These are phyloP conservation scores for Cadophora sp. DNA, from an alignment of 2,329 filamentous ascomycete species.

Conservation along the genomic window DNA sequence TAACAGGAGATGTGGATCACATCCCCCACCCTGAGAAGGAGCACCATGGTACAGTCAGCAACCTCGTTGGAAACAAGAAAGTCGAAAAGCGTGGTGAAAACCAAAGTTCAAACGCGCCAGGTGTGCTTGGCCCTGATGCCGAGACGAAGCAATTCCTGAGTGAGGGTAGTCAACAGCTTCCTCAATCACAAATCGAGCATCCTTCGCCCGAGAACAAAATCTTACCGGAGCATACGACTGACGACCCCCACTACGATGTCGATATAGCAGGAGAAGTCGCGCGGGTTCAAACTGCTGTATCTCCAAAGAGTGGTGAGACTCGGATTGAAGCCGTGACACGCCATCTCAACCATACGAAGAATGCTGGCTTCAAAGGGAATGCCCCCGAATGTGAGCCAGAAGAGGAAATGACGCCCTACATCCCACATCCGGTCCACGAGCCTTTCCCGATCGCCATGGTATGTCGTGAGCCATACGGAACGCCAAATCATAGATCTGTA, in stretches of 20 bases:
- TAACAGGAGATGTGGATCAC: slow-evolving; percentile 39
- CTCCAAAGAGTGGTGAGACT: slow-evolving; percentile 56
- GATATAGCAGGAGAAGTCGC: slow-evolving; percentile 66
- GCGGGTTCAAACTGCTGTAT: slow-evolving; percentile 64
- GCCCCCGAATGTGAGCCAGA: slow-evolving; percentile 59
- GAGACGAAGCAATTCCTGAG: slow-evolving; percentile 37
- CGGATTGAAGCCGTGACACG: slow-evolving; percentile 64
- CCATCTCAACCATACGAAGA: slow-evolving; percentile 69
- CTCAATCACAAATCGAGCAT: slow-evolving; percentile 35
- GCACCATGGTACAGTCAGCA: slow-evolving; percentile 6
- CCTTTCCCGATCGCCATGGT: slow-evolving; percentile 76
- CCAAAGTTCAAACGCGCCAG: slow-evolving; percentile 3
- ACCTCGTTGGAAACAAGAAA: slow-evolving; percentile 3
- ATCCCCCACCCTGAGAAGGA: slow-evolving; percentile 25
- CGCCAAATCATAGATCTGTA: slow-evolving; percentile 64
- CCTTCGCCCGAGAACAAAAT: slow-evolving; percentile 29
- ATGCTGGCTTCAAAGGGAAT: slow-evolving; percentile 55
- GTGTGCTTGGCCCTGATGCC: slow-evolving; percentile 30
- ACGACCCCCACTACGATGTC: slow-evolving; percentile 68
- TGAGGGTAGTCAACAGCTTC: slow-evolving; percentile 35
- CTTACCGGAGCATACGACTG: slow-evolving; percentile 62
- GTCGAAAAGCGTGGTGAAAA: slow-evolving; percentile 1
- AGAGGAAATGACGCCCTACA: slow-evolving; percentile 71
- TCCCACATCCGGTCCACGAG: slow-evolving; percentile 58
- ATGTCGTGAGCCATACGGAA: slow-evolving; percentile 70